Base-by-base conservation (phyloP, 352 stramenopile genomes). In the Detonula confervacea region DNA sequence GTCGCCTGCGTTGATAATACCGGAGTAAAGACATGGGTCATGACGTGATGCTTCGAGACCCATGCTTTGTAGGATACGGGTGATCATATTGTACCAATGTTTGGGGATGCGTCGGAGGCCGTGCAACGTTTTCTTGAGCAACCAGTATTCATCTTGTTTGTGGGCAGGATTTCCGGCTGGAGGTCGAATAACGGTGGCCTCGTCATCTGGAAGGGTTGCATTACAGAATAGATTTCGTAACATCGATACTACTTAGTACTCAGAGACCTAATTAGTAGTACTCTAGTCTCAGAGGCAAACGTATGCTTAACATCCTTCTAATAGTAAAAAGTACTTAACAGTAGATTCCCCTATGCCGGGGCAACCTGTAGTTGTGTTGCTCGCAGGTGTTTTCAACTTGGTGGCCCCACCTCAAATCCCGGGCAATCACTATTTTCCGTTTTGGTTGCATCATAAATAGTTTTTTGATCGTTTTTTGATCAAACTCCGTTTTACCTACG, bases 311-410 rank as follows among this genome's bases (percentile, higher is more conserved):
- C 16, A 11, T 54, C 44, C 44, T 54, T 54, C 44, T 54, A 12
- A 24, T 24, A 14, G 14, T 54, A 54, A 54, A 54, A 6, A n/a
- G 22, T 24, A 54, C 11, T 24, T 54, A 54, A 11, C 22, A 54
- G 8, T 18, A 6, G 44, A 54, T 54, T 24, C 11, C 44, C 44
- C 44, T 24, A 11, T 11, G 4, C 22, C n/a, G 44, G 44, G 44
- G 44, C 44, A 54, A 54, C 44, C 44, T 54, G 44, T 11, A 18
- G 44, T 54, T 54, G 44, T 54, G 44, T 54, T 22, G 44, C 11
- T 54, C 44, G 44, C n/a, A 54, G 44, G 44, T 54, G 44, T 54
- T 54, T 54, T 54, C 44, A 54, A 54, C 44, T 54, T 54, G 44
- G 44, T 54, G 44, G 22, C 44, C 44, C 22, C n/a, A 18, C 44